Base-by-base conservation (phyloP, 805 yeast genomes). In the Alloascoidea africana region DNA sequence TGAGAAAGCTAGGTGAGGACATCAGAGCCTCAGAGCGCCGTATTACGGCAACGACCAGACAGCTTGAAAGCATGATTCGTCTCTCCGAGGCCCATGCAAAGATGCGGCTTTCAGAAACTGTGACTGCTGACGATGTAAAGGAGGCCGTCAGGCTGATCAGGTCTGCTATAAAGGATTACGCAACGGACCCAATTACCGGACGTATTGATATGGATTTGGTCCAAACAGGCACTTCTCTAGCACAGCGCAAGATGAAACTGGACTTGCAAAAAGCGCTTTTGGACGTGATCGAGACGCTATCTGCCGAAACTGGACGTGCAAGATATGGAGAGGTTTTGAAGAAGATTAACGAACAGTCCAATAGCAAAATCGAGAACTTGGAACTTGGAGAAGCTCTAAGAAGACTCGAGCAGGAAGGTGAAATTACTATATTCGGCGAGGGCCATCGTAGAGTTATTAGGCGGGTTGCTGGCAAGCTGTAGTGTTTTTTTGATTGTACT, bases 1-100 rank as follows among this genome's bases (percentile, higher is more conserved):
- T 91, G 95, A 69, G 99, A 47, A 82, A 79, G 53, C 61, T 85
- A 44, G 98, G 98, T 38, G 97, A 91, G 51, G 97, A 86, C 53
- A 70, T 80, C 4, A 66, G 95, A 41, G 63, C 86, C 1, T 66
- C 85, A 8, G 97, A 91, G 44, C 82, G 79, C 57, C 67, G 99
- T 48, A 82, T 91, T 46, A 91, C 99, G 0, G 99, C 99, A 3
- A 91, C 99, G 0, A 89, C 99, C 1, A 73, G 99, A 60, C 98
- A 91, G 56, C 65, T 91, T 40, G 98, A 91, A 59, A 78, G 93
- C 38, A 84, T 91, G 94, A 87, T 89, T 46, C 75, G 98, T 52
- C 65, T 91, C 37, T 59, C 94, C 0, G 98, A 91, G 59, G 98
- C 97, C 0, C 97, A 91, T 55, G 98, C 99, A 1, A 87, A 86